These are phyloP conservation scores for Diddensiella santjacobensis DNA, from an alignment of 805 yeast genomes.

Conservation along the genomic window DNA sequence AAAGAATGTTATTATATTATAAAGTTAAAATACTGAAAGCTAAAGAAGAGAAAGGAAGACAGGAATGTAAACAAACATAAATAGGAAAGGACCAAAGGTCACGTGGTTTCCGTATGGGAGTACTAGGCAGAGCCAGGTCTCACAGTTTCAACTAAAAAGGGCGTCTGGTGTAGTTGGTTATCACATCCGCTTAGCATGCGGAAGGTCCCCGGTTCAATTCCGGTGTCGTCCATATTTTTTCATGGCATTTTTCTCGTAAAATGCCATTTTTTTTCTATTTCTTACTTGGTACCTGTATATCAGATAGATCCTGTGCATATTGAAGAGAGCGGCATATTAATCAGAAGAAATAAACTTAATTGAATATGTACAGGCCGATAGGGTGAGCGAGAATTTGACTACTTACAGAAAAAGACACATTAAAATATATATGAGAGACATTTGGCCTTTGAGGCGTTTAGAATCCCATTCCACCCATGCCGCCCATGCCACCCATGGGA, in stretches of 20 bases:
- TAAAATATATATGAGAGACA: not conserved
- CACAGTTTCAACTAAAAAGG: too few relatives aligned
- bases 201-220: constrained; percentile 26
- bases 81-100: too few relatives aligned
- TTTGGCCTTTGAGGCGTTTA: too few relatives aligned
- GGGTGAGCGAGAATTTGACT: not conserved
- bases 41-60: too few relatives aligned
- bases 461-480: constrained; percentile 36
- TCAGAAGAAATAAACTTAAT: too few relatives aligned
- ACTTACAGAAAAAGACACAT: not conserved
- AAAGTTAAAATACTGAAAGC: too few relatives aligned
- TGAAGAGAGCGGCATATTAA: not conserved
- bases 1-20: too few relatives aligned
- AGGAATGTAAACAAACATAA: too few relatives aligned
- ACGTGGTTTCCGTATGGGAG: too few relatives aligned
- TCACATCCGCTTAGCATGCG: constrained; percentile 22
- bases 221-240: constrained; percentile 23
- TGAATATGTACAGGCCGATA: not conserved
- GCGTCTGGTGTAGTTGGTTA: constrained; percentile 26
- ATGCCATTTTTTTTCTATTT: not conserved
- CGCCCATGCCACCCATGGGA: constrained; percentile 47
- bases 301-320: not conserved
- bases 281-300: not conserved
- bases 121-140: too few relatives aligned
- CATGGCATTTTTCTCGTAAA: not conserved